Evolutionary conservation across 2,329 filamentous ascomycete species (phyloP).

Genomic region (Aspergillus vadensis): DNA sequence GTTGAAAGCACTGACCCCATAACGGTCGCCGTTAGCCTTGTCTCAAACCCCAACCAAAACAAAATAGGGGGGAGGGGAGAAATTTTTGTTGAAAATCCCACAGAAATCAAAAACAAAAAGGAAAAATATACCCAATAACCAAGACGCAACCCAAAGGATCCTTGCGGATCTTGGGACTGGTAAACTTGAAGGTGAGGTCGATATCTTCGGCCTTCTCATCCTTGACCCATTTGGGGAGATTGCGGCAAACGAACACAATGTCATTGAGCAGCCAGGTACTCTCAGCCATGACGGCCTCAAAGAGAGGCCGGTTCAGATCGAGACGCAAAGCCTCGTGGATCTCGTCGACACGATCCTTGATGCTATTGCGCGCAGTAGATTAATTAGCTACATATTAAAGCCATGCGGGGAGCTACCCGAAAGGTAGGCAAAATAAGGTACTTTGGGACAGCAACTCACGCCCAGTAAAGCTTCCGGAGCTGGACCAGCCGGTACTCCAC

Average conservation of each 20-base stretch:
- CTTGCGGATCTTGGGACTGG: constrained; percentile 77
- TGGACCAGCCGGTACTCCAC: constrained; percentile 80
- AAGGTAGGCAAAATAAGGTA: background rate
- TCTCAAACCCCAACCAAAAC: background rate
- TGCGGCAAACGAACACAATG: constrained; percentile 74
- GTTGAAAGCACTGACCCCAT: constrained; percentile 72
- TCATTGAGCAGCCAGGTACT: constrained; percentile 78
- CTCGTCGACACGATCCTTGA: constrained; percentile 74
- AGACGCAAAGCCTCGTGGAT: constrained; percentile 73
- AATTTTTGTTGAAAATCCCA: too few relatives aligned
- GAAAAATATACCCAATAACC: constrained; percentile 69
- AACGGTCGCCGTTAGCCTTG: background rate
- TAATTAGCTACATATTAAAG: constrained; percentile 19
- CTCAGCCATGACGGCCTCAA: constrained; percentile 75
- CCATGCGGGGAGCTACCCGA: background rate
- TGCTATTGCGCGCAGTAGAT: constrained; percentile 33
- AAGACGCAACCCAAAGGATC: constrained; percentile 83
- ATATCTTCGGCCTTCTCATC: constrained; percentile 77
- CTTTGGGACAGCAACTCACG: constrained; percentile 42
- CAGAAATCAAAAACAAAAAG: background rate
- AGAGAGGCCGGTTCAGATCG: constrained; percentile 76
- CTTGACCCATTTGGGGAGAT: constrained; percentile 78
- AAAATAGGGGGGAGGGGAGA: background rate
- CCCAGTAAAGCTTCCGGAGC: constrained; percentile 95
- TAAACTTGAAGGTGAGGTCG: constrained; percentile 64